Conservation (phyloP, 345 rosid species). For the Salix exigua region DNA sequence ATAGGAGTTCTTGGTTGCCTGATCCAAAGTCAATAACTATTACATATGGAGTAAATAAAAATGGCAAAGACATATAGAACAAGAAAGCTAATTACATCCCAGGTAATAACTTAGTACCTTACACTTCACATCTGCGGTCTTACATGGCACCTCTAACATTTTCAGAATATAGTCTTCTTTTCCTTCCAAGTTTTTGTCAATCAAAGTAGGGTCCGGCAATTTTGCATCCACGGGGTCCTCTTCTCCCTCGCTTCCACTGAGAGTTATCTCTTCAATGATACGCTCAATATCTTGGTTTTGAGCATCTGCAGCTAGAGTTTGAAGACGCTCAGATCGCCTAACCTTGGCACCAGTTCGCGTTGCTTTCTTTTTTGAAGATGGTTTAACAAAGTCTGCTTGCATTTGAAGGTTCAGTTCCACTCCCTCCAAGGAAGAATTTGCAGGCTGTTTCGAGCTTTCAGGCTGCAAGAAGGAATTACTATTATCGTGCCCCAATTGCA, state of each 20-base stretch:
- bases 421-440: constrained; percentile 11
- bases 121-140: constrained; percentile 13
- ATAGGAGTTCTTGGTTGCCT: constrained; percentile 14
- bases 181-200: constrained; percentile 23
- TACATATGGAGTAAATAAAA: neutral
- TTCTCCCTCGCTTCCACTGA: constrained; percentile 36
- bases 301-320: constrained; percentile 10
- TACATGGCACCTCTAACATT: constrained; percentile 26
- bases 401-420: constrained; percentile 5
- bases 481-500: constrained; percentile 15
- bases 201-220: constrained; percentile 10
- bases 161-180: constrained; percentile 26
- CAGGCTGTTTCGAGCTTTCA: neutral
- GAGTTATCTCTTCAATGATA: constrained; percentile 28
- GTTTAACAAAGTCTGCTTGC: neutral
- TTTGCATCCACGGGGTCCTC: constrained; percentile 22
- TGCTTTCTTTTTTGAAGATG: neutral
- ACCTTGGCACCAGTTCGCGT: neutral
- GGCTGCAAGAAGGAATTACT: constrained; percentile 8
- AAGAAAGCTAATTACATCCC: neutral
- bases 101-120: constrained; percentile 18
- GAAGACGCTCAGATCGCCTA: constrained; percentile 45
- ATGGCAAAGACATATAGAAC: neutral
- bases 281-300: constrained; percentile 20
- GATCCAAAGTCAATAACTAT: constrained; percentile 6